Conservation (phyloP, 2,329 filamentous ascomycete species). For the Phymatotrichopsis omnivora region DNA sequence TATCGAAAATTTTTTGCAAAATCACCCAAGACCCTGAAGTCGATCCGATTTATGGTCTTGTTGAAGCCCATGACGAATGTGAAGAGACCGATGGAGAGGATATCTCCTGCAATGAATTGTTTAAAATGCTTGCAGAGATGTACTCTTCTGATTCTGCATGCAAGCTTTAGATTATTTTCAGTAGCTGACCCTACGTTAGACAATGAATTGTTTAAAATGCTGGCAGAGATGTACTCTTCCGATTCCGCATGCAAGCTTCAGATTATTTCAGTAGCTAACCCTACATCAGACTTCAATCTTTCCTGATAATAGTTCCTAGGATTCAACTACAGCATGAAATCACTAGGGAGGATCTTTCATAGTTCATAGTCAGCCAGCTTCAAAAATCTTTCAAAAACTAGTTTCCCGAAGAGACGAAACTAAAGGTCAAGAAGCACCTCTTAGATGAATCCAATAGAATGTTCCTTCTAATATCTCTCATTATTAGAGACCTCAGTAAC, state of each 20-base stretch:
- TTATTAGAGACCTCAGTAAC: constrained; percentile 6
- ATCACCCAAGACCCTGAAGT: neutral
- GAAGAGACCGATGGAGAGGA: neutral
- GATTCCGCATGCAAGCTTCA: no score
- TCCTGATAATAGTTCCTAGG: neutral
- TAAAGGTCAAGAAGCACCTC: neutral
- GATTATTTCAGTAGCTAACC: no score
- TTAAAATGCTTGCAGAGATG: neutral
- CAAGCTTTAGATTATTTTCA: neutral
- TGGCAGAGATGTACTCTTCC: no score
- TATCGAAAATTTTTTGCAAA: constrained; percentile 2
- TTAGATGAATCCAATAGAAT: neutral
- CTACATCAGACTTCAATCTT: neutral
- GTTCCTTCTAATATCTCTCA: constrained; percentile 8
- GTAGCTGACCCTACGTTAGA: neutral
- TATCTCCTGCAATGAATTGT: neutral
- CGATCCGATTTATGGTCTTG: constrained; percentile 4
- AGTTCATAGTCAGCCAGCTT: neutral
- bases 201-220: no score
- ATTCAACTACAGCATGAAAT: neutral
- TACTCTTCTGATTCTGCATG: neutral
- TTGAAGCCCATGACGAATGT: constrained; percentile 12
- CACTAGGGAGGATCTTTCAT: neutral
- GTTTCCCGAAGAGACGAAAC: neutral
- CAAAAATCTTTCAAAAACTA: neutral